Evolutionary conservation across 2,329 filamentous ascomycete species (phyloP).

Genomic region (Alternaria sp.): DNA sequence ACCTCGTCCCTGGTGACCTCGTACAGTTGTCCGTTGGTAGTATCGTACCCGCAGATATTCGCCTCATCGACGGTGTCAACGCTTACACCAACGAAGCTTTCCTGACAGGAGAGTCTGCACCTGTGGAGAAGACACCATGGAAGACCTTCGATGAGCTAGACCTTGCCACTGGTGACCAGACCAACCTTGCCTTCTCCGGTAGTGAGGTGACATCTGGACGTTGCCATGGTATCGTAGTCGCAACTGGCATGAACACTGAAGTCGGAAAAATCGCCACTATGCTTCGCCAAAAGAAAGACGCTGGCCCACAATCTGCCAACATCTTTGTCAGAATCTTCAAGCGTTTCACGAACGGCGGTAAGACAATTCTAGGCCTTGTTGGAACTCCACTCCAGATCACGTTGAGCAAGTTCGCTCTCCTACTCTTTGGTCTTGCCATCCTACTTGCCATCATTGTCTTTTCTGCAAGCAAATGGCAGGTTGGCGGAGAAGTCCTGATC

Average conservation of each 20-base stretch:
- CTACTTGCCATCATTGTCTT: conserved; percentile 75
- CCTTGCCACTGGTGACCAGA: conserved; percentile 69
- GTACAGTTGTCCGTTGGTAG: conserved; percentile 61
- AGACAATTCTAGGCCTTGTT: conserved; percentile 70
- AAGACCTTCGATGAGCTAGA: conserved; percentile 62
- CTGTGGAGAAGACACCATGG: conserved; percentile 70
- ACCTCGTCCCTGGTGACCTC: conserved; percentile 53
- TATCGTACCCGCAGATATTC: conserved; percentile 72
- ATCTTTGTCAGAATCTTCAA: conserved; percentile 38
- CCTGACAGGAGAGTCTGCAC: conserved; percentile 76
- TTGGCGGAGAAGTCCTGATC: conserved; percentile 56
- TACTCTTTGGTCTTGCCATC: conserved; percentile 65
- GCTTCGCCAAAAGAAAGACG: conserved; percentile 69
- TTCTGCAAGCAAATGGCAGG: conserved; percentile 64
- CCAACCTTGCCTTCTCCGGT: conserved; percentile 76
- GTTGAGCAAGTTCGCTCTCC: conserved; percentile 79
- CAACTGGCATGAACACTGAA: conserved; percentile 77
- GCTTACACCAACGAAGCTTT: conserved; percentile 79
- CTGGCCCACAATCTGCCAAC: conserved; percentile 59
- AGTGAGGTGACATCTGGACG: conserved; percentile 77
- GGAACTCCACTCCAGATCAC: conserved; percentile 88
- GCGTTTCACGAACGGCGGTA: conserved; percentile 50
- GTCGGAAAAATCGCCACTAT: conserved; percentile 78
- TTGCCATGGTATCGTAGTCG: conserved; percentile 72
- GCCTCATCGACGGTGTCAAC: conserved; percentile 72